phyloP scores from a whole-genome alignment of 768 basidiomycete genomes.

The Trametes maxima region DNA sequence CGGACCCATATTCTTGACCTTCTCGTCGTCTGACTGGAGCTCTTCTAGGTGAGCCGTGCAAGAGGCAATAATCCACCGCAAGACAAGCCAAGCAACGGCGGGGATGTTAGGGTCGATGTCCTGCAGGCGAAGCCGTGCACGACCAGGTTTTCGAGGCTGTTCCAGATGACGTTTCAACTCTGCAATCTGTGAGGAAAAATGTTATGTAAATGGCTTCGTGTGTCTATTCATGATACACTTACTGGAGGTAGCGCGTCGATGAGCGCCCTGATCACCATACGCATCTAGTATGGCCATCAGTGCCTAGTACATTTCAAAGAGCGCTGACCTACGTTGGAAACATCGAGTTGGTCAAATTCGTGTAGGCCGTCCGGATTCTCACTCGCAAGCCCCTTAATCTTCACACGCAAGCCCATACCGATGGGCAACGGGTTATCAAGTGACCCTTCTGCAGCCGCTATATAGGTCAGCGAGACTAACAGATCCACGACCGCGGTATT shows the following conservation, averaged over 20 bases:
- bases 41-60: slow-evolving; percentile 74
- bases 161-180: slow-evolving; percentile 63
- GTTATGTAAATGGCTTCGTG: neutral
- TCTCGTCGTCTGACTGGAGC: slow-evolving; percentile 54
- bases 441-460: slow-evolving; percentile 53
- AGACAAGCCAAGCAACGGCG: slow-evolving; percentile 65
- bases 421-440: slow-evolving; percentile 61
- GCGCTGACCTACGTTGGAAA: slow-evolving; percentile 38
- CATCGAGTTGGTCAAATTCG: slow-evolving; percentile 53
- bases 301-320: neutral
- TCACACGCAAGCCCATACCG: slow-evolving; percentile 61
- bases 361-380: neutral
- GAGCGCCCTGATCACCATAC: slow-evolving; percentile 43
- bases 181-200: slow-evolving; percentile 40
- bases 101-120: slow-evolving; percentile 51
- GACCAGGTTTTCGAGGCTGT: slow-evolving; percentile 50
- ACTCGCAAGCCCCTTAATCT: slow-evolving; percentile 30
- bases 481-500: slow-evolving; percentile 69
- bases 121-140: slow-evolving; percentile 54
- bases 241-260: slow-evolving; percentile 54
- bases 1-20: slow-evolving; percentile 55
- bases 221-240: slow-evolving; percentile 17
- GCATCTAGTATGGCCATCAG: slow-evolving; percentile 42
- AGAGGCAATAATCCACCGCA: slow-evolving; percentile 74
- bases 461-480: slow-evolving; percentile 63